phyloP scores from a whole-genome alignment of 2,329 filamentous ascomycete species.

The Paracamarosporium sp. region DNA sequence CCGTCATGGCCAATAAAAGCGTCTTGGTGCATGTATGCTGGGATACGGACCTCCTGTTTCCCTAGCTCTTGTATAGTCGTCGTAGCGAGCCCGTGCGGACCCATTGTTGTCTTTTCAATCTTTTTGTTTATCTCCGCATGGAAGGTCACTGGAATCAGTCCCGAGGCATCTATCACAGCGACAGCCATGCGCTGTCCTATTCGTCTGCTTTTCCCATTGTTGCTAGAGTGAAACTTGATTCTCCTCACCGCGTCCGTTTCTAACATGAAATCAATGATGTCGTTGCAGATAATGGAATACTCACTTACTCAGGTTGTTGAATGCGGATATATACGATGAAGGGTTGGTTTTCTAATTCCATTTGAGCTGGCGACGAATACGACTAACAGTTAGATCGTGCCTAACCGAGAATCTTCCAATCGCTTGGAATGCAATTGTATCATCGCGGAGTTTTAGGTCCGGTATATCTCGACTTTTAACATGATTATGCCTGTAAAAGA shows the following conservation, averaged over 20 bases:
- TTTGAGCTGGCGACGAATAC: conserved; percentile 14
- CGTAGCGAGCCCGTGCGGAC: no score
- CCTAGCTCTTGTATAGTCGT: not conserved
- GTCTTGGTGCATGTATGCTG: conserved; percentile 13
- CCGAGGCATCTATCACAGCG: conserved; percentile 12
- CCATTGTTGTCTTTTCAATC: not conserved
- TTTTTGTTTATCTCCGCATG: not conserved
- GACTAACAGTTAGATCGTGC: conserved; percentile 3
- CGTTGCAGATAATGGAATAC: not conserved
- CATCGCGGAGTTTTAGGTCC: conserved; percentile 5
- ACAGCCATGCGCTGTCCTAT: conserved; percentile 12
- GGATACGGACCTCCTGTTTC: conserved; percentile 9
- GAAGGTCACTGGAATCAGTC: conserved; percentile 14
- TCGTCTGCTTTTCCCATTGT: not conserved
- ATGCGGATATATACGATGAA: conserved; percentile 19
- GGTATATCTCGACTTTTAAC: conserved; percentile 11
- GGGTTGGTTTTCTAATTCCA: conserved; percentile 19
- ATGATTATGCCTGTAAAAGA: conserved; percentile 14
- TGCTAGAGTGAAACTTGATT: not conserved
- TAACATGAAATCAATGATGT: conserved; percentile 6
- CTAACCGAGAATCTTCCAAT: conserved; percentile 10
- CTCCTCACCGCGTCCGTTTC: no score
- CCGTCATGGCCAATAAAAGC: not conserved
- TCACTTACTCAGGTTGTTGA: conserved; percentile 16
- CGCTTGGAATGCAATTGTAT: conserved; percentile 25